Conservation (phyloP, 1,284 basidiomycete genomes). For the Pseudozyma thailandica region DNA sequence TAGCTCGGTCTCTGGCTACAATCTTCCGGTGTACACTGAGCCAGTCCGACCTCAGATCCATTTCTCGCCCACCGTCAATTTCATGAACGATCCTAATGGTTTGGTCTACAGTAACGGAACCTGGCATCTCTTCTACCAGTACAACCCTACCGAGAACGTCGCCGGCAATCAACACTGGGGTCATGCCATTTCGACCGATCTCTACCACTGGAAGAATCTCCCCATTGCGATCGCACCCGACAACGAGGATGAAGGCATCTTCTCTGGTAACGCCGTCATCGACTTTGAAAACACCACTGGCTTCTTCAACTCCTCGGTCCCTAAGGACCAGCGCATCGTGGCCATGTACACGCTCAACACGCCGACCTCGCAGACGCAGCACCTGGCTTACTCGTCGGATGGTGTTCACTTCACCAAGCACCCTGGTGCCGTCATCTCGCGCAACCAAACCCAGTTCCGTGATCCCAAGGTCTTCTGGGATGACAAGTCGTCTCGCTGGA, state of each 20-base stretch:
- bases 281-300: conserved; percentile 70
- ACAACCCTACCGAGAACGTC: conserved; percentile 67
- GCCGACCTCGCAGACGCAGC: conserved; percentile 66
- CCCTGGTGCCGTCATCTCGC: conserved; percentile 65
- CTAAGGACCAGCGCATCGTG: conserved; percentile 66
- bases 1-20: conserved; percentile 22
- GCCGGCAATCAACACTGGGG: conserved; percentile 71
- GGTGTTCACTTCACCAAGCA: conserved; percentile 69
- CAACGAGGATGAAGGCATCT: conserved; percentile 63
- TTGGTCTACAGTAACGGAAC: conserved; percentile 68
- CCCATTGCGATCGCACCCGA: conserved; percentile 66
- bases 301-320: conserved; percentile 68
- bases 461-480: conserved; percentile 71
- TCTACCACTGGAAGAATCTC: conserved; percentile 70
- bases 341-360: conserved; percentile 70
- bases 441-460: conserved; percentile 68
- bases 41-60: conserved; percentile 55
- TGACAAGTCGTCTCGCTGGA: conserved; percentile 66
- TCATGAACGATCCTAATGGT: conserved; percentile 71
- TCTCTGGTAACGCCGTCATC: conserved; percentile 69
- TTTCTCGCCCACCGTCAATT: conserved; percentile 62
- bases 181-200: conserved; percentile 69
- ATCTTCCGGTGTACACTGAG: conserved; percentile 41
- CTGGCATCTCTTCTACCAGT: conserved; percentile 71
- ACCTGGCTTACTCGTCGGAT: conserved; percentile 69